Evolutionary conservation across 2,329 filamentous ascomycete species (phyloP).

Genomic region (Graphilbum fragrans): DNA sequence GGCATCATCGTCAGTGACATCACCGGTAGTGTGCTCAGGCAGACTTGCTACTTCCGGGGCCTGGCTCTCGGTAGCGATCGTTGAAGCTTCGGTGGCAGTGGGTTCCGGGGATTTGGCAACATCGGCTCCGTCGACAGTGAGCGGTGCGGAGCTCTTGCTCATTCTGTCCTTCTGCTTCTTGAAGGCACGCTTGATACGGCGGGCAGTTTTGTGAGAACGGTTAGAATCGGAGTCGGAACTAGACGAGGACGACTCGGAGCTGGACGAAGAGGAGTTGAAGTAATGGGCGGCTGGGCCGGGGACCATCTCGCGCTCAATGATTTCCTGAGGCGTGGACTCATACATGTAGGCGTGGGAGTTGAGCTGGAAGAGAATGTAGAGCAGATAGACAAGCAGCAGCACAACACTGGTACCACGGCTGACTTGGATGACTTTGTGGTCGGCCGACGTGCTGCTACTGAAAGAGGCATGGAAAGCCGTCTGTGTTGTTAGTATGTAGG

Average conservation of each 20-base stretch:
- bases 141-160: conserved; percentile 36
- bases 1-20: conserved; percentile 11
- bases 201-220: conserved; percentile 31
- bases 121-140: conserved; percentile 22
- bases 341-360: conserved; percentile 58
- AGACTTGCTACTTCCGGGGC: background rate
- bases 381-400: conserved; percentile 57
- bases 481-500: conserved; percentile 12
- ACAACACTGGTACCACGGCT: conserved; percentile 69
- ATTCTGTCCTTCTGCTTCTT: conserved; percentile 44
- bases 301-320: conserved; percentile 49
- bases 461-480: conserved; percentile 58
- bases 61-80: background rate
- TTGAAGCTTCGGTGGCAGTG: background rate
- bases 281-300: conserved; percentile 57
- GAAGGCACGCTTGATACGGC: conserved; percentile 53
- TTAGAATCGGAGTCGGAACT: conserved; percentile 43
- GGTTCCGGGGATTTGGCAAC: background rate
- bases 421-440: conserved; percentile 54
- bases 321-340: conserved; percentile 56
- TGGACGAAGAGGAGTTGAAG: conserved; percentile 40
- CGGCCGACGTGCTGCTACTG: conserved; percentile 40
- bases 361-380: conserved; percentile 67
- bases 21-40: background rate
- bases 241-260: conserved; percentile 37